phyloP scores from a whole-genome alignment of 345 rosid genomes.

The Eucalyptus melliodora region DNA sequence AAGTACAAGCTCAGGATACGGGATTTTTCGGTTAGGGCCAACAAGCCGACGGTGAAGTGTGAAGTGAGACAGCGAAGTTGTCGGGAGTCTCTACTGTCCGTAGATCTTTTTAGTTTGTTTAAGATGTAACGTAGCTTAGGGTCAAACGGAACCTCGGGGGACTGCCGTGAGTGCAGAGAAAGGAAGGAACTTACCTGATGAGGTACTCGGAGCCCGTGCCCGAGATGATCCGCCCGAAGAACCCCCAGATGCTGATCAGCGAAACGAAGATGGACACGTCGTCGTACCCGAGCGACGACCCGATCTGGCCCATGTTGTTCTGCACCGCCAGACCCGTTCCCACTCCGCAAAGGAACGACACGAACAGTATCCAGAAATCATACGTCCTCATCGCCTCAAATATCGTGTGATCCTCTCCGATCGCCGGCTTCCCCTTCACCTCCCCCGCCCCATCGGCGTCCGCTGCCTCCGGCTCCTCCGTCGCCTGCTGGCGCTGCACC shows the following conservation, averaged over 20 bases:
- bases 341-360: slow-evolving; percentile 77
- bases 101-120: neutral
- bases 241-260: slow-evolving; percentile 81
- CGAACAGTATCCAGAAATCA: slow-evolving; percentile 83
- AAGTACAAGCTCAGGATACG: neutral
- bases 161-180: neutral
- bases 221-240: slow-evolving; percentile 80
- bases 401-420: slow-evolving; percentile 90
- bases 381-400: slow-evolving; percentile 44
- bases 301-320: slow-evolving; percentile 96
- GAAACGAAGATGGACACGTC: slow-evolving; percentile 87
- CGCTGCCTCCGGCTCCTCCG: neutral
- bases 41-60: no score
- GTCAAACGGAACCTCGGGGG: neutral
- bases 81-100: neutral
- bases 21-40: no score
- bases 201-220: slow-evolving; percentile 75
- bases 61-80: neutral
- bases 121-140: neutral
- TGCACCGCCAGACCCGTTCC: slow-evolving; percentile 85
- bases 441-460: neutral
- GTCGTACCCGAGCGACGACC: slow-evolving; percentile 72
- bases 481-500: neutral
- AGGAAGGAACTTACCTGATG: slow-evolving; percentile 37
- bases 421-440: slow-evolving; percentile 26